Evolutionary conservation across 208 protist genomes (phyloP), one percentile per base, ranked within the genome.

Genomic region (Blechomonas ayalai): DNA sequence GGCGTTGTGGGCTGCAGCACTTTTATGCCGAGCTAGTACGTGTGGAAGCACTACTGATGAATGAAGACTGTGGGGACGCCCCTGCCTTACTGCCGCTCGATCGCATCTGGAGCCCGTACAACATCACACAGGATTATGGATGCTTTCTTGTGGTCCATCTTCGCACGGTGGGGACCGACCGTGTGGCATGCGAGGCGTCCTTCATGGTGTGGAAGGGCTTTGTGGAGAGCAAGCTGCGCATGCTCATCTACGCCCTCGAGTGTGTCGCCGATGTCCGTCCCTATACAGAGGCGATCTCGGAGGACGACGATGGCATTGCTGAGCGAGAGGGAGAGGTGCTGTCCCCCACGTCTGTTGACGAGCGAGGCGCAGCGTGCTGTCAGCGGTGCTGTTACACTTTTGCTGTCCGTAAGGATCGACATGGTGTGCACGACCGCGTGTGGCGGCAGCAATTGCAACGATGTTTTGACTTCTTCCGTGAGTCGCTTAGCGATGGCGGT

Each of bases 161-260:
- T 38, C 16, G 24, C 13, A 60, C 60, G 52, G 52, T 53, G 18
- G 59, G 27, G 3, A 27, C 37, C 36, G 0, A 12, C 19, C 16
- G 35, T 41, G 18, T 31, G 41, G 22, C 34, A 26, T 70, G 58
- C 42, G 58, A 75, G 37, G 42, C 16, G 13, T 22, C 32, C 15
- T 66, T 90, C 15, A 52, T 59, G 9, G 51, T 42, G 20, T 90
- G 80, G 82, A 81, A 70, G 28, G 81, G 76, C 28, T 87, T 73
- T 36, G 67, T 89, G 3, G 62, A 71, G 41, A 90, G 80, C 59
- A 76, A 79, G 35, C 24, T 94, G 43, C 78, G 85, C 13, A 52
- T 89, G 9, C 51, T 94, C 22, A 55, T 94, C 36, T 90, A 85
- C 59, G 57, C 55, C 4, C 37, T 94, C 2, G 85, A 94, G 63